Evolutionary conservation across 129 eudicot genomes (phyloP).

Genomic region (Apium graveolens): DNA sequence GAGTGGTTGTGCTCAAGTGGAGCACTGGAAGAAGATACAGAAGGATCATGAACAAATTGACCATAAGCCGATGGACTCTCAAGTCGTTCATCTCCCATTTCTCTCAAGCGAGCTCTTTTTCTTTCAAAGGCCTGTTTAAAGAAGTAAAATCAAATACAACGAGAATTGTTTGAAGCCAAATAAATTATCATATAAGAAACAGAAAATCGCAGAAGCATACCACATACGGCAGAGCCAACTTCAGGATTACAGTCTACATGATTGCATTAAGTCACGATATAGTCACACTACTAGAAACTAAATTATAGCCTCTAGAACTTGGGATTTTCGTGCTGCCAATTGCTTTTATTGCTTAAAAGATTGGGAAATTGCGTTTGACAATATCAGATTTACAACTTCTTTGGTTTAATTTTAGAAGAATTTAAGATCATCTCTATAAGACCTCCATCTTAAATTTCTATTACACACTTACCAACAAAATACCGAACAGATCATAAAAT

Average conservation of each 20-base stretch:
- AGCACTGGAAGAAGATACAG: conserved; percentile 42
- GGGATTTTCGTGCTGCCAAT: background rate
- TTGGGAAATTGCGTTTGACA: no score
- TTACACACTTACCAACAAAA: no score
- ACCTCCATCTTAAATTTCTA: no score
- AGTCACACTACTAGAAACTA: background rate
- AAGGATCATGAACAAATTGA: conserved; percentile 21
- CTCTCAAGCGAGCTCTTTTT: conserved; percentile 54
- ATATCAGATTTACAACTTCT: no score
- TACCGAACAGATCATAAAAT: no score
- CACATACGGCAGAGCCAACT: background rate
- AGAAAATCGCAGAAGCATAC: background rate
- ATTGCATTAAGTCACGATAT: background rate
- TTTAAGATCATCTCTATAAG: no score
- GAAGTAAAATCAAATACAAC: conserved; percentile 6
- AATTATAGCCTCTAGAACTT: background rate
- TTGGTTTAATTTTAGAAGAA: no score
- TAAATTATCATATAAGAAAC: background rate
- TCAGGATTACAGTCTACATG: background rate
- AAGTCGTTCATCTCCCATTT: conserved; percentile 31
- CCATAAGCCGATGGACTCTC: conserved; percentile 39
- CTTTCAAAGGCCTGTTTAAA: conserved; percentile 61
- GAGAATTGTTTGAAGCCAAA: background rate
- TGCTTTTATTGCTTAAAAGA: no score
- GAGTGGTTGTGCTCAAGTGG: conserved; percentile 59